Base-by-base conservation (phyloP, 805 yeast genomes). In the Starmera amethionina region DNA sequence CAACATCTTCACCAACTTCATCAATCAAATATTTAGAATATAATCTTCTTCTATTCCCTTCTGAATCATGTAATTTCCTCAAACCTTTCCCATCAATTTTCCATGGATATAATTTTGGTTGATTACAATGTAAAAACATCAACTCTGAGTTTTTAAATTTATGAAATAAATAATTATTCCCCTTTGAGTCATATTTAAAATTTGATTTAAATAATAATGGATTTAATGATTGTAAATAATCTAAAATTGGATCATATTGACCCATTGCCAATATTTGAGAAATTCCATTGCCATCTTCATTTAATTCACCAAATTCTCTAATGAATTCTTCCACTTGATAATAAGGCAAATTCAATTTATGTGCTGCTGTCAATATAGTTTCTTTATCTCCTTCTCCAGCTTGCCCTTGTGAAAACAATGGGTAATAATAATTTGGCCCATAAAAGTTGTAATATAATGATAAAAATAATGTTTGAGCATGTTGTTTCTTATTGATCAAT, bases 301-400 rank as follows among this genome's bases (percentile, higher is more conserved):
- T 56, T 43, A 71, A 30, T 11, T 32, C 16, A 62, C 39, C 83
- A 79, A 42, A 77, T 49, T 80, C 81, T 34, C 66, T 59, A 48
- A 77, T 64, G 44, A 63, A 63, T 46, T 67, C 72, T 37, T 70
- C 63, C 8, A 77, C 77, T 54, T 76, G 82, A 52, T 77, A 77
- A 46, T 64, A 77, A 1, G 68, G 61, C 39, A 72, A 58, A 2
- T 60, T 58, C 28, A 71, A 60, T 10, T 70, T 72, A 28, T 68
- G 66, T 2, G 86, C 81, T 1, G 87, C 84, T 0, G 87, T 84
- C 40, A 79, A 64, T 44, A 80, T 79, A 0, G 90, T 81, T 48
- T 82, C 90, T 52, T 82, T 83, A 54, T 83, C 90, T 38, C 90
- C 93, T 60, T 80, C 86, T n/a, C 93, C 93, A 4, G 73, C 74